Conservation (phyloP, 2,329 filamentous ascomycete genomes). For the Aureobasidium pullulans region DNA sequence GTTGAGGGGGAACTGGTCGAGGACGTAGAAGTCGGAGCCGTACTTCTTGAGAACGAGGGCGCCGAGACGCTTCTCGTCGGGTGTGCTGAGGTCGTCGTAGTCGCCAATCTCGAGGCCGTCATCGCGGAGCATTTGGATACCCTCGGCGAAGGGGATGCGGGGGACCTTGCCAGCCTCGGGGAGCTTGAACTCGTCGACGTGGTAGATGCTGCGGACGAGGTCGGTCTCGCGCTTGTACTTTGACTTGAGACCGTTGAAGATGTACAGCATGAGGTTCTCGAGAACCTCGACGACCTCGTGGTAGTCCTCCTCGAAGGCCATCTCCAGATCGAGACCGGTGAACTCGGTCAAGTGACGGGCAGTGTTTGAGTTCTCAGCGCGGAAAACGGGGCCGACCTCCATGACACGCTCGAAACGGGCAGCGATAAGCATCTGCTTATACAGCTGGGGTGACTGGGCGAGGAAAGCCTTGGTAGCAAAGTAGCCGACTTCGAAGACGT, state of each 20-base stretch:
- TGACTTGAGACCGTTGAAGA: constrained; percentile 66
- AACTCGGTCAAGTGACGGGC: constrained; percentile 83
- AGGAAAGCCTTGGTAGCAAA: constrained; percentile 77
- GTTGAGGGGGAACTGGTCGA: constrained; percentile 89
- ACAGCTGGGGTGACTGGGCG: constrained; percentile 76
- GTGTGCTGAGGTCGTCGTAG: constrained; percentile 71
- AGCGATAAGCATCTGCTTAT: constrained; percentile 81
- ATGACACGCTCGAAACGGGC: constrained; percentile 70
- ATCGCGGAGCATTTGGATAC: constrained; percentile 66
- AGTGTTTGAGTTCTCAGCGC: constrained; percentile 81
- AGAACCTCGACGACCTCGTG: constrained; percentile 65
- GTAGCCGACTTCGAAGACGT: constrained; percentile 85
- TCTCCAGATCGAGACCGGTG: constrained; percentile 81
- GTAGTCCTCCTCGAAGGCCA: constrained; percentile 77
- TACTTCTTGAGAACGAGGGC: constrained; percentile 80
- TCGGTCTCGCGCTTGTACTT: constrained; percentile 66
- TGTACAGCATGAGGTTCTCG: constrained; percentile 67
- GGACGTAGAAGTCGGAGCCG: constrained; percentile 90
- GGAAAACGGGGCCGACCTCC: constrained; percentile 73
- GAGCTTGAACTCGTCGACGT: constrained; percentile 69
- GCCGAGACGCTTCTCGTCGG: constrained; percentile 83
- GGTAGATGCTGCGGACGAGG: constrained; percentile 63
- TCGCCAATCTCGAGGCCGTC: constrained; percentile 70
- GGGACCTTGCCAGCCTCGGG: constrained; percentile 68
- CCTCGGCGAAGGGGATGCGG: constrained; percentile 70